Evolutionary conservation across 2,329 filamentous ascomycete genomes (phyloP), one percentile per base, ranked within the genome.

Genomic region (Sclerotinia subarctica): DNA sequence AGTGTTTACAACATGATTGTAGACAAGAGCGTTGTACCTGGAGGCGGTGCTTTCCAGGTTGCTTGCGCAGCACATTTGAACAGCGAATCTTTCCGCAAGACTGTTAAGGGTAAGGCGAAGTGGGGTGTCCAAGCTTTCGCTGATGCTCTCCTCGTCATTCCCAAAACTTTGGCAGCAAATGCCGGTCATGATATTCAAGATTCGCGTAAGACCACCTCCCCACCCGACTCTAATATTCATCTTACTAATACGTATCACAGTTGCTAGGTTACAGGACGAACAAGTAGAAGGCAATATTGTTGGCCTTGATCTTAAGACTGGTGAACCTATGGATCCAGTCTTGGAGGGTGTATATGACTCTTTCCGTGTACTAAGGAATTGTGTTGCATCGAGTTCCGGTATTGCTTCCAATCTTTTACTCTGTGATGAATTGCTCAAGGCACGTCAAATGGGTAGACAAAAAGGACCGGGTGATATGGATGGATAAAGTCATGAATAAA

Each of bases 1-100:
- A 96, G 93, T 78, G 95, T 98, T 62, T 98, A 97, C 87, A 99
- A 99, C 84, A 97, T 96, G 85, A 98, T 99, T 79, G 94, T 98
- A n/a, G 95, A 99, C 79, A 88, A 90, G 81, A 94, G 91, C 74
- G 95, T 99, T 26, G 93, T 99, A 35, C 95, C 95, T 1, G 95
- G 95, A 69, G 95, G 89, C 68, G 95, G 95, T 75, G 92, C 95
- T 62, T 99, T 97, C 88, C 95, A 99, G 80, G 89, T 99, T 57
- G 94, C 95, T 44, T 96, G 92, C 75, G 93, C 94, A 32, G 85
- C 89, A 58, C 93, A 97, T 80, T 84, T 99, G 70, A 91, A 90
- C 78, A 93, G 93, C 72, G 93, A 97, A 76, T 86, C 86, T 24
- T 96, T 98, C 82, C 85, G 85, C 74, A 96, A 93, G 83, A 90